phyloP scores from a whole-genome alignment of 371 early-diverging fungal genomes.

The Vairimorpha necatrix region DNA sequence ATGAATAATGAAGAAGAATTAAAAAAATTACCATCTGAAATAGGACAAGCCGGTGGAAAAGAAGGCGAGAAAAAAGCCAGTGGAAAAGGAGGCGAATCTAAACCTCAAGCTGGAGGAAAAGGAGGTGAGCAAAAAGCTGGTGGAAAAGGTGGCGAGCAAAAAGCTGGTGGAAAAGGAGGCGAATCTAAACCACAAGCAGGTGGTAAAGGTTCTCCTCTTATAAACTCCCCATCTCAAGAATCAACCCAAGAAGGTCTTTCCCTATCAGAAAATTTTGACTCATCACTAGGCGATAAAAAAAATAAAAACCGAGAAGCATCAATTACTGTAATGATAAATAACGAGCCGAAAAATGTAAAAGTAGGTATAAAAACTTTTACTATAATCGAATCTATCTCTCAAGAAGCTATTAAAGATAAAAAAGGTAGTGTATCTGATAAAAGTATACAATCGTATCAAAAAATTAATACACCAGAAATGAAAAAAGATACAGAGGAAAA shows the following conservation, averaged over 20 bases:
- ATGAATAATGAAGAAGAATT: background rate
- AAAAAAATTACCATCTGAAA: background rate
- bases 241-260: background rate
- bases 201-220: background rate
- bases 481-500: background rate
- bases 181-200: background rate
- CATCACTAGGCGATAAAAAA: background rate
- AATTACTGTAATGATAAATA: background rate
- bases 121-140: background rate
- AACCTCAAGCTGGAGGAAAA: background rate
- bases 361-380: slow-evolving; percentile 5
- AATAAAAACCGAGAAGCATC: background rate
- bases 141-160: background rate
- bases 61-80: background rate
- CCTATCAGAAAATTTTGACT: background rate
- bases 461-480: background rate
- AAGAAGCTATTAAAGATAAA: background rate
- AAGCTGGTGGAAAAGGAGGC: background rate
- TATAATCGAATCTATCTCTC: slow-evolving; percentile 1
- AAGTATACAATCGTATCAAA: background rate
- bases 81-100: background rate
- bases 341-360: background rate
- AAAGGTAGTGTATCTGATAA: background rate
- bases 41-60: background rate
- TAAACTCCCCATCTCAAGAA: background rate